Evolutionary conservation across 1,284 basidiomycete species (phyloP).

Genomic region (Cerrena zonata): DNA sequence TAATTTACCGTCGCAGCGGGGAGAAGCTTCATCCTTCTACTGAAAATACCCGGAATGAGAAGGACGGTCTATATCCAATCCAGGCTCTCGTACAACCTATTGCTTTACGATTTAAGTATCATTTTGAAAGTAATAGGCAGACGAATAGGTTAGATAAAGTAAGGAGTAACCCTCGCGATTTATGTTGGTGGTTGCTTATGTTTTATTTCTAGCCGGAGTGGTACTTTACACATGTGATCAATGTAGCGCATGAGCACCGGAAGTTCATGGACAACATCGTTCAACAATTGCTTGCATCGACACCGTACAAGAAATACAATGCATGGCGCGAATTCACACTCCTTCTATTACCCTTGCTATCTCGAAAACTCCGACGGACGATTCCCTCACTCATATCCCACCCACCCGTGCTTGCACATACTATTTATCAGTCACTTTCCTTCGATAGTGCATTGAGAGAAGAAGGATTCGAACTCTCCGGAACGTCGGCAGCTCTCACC

Average conservation of each 20-base stretch:
- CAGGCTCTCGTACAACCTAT: slow-evolving; percentile 84
- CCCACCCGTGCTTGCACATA: slow-evolving; percentile 87
- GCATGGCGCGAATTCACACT: slow-evolving; percentile 77
- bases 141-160: slow-evolving; percentile 95
- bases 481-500: slow-evolving; percentile 36
- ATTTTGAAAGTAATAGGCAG: slow-evolving; percentile 82
- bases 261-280: slow-evolving; percentile 72
- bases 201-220: slow-evolving; percentile 77
- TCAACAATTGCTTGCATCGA: slow-evolving; percentile 62
- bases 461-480: slow-evolving; percentile 61
- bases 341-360: slow-evolving; percentile 65
- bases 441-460: slow-evolving; percentile 84
- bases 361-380: slow-evolving; percentile 68
- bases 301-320: slow-evolving; percentile 60
- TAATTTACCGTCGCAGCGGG: slow-evolving; percentile 32
- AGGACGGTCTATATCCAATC: slow-evolving; percentile 63
- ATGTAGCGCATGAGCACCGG: slow-evolving; percentile 76
- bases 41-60: slow-evolving; percentile 13
- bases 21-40: slow-evolving; percentile 37
- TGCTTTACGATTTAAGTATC: slow-evolving; percentile 86
- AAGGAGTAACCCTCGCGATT: background rate
- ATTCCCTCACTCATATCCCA: slow-evolving; percentile 72
- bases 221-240: slow-evolving; percentile 89
- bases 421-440: slow-evolving; percentile 83
- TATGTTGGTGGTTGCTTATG: background rate